These are phyloP conservation scores for Trematosphaeria pertusa DNA, from an alignment of 2,329 filamentous ascomycete genomes.

Conservation along the genomic window DNA sequence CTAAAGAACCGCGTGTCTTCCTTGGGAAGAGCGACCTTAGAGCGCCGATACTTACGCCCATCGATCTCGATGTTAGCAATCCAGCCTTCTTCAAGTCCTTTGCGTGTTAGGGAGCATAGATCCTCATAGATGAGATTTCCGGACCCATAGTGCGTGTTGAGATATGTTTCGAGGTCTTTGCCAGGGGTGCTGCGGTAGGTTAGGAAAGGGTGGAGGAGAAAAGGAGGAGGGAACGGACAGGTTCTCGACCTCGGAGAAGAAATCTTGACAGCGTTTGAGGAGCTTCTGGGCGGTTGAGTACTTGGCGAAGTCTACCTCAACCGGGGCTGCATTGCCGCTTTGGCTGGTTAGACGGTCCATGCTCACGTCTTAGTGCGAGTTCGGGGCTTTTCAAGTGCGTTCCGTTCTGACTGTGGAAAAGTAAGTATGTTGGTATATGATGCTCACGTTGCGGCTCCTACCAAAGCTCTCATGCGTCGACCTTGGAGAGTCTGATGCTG, in stretches of 20 bases:
- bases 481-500: no score
- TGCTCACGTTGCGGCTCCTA: no score
- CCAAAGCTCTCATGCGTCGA: no score
- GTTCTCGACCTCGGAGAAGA: constrained; percentile 39
- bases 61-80: constrained; percentile 43
- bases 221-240: constrained; percentile 20
- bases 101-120: constrained; percentile 40
- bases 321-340: background rate
- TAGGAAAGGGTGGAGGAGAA: background rate
- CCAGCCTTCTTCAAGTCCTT: constrained; percentile 48
- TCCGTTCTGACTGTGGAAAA: no score
- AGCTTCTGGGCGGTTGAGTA: constrained; percentile 31
- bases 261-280: constrained; percentile 31
- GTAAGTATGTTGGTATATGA: no score
- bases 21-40: constrained; percentile 56
- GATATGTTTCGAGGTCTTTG: constrained; percentile 41
- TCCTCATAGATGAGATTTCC: constrained; percentile 47
- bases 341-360: background rate
- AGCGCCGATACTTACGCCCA: constrained; percentile 38
- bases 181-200: constrained; percentile 40
- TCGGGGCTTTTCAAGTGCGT: background rate
- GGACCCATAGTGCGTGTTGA: constrained; percentile 45
- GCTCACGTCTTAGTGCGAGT: background rate
- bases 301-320: constrained; percentile 25
- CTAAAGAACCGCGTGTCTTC: constrained; percentile 59